Evolutionary conservation across 441 rosid genomes (phyloP).

Genomic region (Breynia disticha): DNA sequence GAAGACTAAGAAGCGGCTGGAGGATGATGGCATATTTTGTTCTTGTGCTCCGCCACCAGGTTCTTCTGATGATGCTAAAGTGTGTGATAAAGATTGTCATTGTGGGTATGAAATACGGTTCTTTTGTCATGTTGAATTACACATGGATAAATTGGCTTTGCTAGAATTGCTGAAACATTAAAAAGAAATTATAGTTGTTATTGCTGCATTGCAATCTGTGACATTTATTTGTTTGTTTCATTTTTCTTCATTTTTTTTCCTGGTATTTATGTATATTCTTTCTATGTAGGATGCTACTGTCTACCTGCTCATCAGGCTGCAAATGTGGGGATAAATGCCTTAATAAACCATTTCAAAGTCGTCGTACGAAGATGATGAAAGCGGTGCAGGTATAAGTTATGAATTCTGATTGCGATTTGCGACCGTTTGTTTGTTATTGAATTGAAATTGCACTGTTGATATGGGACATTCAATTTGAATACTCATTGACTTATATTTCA

Average conservation of each 20-base stretch:
- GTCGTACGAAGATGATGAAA: conserved; percentile 83
- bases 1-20: conserved; percentile 59
- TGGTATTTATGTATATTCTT: conserved; percentile 1
- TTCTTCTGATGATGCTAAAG: conserved; percentile 30
- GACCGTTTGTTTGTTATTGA: too few species aligned
- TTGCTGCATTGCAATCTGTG: neutral
- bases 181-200: too few species aligned
- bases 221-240: neutral
- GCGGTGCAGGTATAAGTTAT: conserved; percentile 52
- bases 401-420: neutral
- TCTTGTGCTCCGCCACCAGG: conserved; percentile 60
- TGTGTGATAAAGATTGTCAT: conserved; percentile 85
- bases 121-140: too few species aligned
- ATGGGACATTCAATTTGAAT: too few species aligned
- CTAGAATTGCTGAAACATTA: too few species aligned
- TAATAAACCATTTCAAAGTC: conserved; percentile 82
- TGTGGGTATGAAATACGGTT: conserved; percentile 62
- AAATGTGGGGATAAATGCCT: conserved; percentile 72
- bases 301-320: conserved; percentile 93
- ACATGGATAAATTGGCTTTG: too few species aligned
- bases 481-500: too few species aligned
- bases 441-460: too few species aligned
- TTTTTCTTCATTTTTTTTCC: neutral
- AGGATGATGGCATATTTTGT: conserved; percentile 97
- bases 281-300: conserved; percentile 66